A percentile compares a stretch with the other conserved stretches of the same genome.
These are phyloP conservation scores for Penicillium occitanis DNA, from an alignment of 2,329 filamentous ascomycete genomes.

Conservation along the genomic window DNA sequence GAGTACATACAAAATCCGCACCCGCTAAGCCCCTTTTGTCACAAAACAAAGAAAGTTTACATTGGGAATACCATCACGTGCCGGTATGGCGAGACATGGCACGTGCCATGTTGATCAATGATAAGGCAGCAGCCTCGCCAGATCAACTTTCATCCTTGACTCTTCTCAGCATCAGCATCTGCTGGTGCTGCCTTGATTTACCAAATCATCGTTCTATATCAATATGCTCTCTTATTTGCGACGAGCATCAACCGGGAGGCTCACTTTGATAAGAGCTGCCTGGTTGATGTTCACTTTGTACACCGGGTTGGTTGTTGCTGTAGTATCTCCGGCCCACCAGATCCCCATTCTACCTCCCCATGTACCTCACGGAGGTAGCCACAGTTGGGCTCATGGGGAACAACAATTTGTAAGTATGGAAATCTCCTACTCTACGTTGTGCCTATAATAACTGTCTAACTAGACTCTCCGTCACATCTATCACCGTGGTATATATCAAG, in stretches of 20 bases:
- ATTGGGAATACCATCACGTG: neutral
- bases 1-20: neutral
- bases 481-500: conserved; percentile 79
- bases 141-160: neutral
- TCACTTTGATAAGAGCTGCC: neutral
- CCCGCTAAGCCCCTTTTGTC: neutral
- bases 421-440: neutral
- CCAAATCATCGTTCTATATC: neutral
- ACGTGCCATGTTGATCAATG: neutral
- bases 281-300: neutral
- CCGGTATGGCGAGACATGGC: neutral
- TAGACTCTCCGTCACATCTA: conserved; percentile 76
- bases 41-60: neutral
- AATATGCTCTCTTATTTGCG: neutral
- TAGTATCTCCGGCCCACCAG: conserved; percentile 9
- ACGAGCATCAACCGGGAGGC: neutral
- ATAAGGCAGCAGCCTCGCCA: neutral
- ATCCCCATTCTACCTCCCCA: conserved; percentile 36
- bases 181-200: neutral
- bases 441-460: conserved; percentile 4
- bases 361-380: conserved; percentile 29
- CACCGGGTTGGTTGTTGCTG: conserved; percentile 2
- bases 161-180: neutral
- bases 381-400: conserved; percentile 19
- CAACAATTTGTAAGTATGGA: conserved; percentile 39